Conservation (phyloP, 768 basidiomycete species). For the Leccinum uliginosum region DNA sequence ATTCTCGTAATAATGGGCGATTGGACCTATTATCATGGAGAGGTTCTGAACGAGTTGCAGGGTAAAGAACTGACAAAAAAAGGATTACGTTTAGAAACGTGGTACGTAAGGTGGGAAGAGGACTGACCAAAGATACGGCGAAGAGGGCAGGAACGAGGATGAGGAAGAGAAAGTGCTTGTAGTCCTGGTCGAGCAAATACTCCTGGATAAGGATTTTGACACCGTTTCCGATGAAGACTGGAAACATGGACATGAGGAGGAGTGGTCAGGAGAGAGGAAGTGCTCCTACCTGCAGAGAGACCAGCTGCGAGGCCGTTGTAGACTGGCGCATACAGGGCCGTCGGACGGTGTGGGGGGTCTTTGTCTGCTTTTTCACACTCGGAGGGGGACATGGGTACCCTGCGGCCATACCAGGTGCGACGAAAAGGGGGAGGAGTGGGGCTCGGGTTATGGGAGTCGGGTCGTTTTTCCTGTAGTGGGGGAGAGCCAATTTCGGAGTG, state of each 20-base stretch:
- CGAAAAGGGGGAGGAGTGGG: slow-evolving; percentile 32
- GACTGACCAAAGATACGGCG: slow-evolving; percentile 41
- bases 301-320: slow-evolving; percentile 29
- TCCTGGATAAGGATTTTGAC: slow-evolving; percentile 56
- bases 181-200: slow-evolving; percentile 44
- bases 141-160: slow-evolving; percentile 39
- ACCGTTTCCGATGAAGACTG: slow-evolving; percentile 64
- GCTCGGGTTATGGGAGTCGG: slow-evolving; percentile 13
- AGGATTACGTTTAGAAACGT: slow-evolving; percentile 4
- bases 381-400: slow-evolving; percentile 36
- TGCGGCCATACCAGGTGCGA: slow-evolving; percentile 61
- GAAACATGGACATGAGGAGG: slow-evolving; percentile 6
- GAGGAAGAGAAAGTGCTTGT: slow-evolving; percentile 39
- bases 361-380: slow-evolving; percentile 24
- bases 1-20: slow-evolving; percentile 48
- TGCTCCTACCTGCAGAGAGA: slow-evolving; percentile 19
- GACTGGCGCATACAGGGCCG: slow-evolving; percentile 22
- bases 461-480: slow-evolving; percentile 9
- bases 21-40: slow-evolving; percentile 43
- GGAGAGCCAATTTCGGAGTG: slow-evolving; percentile 32
- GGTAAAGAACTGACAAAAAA: slow-evolving; percentile 34
- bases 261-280: neutral
- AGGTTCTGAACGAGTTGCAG: slow-evolving; percentile 39
- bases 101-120: neutral
- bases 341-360: slow-evolving; percentile 15